phyloP scores from a whole-genome alignment of 2,329 filamentous ascomycete species.

The Gaeumannomyces tritici region DNA sequence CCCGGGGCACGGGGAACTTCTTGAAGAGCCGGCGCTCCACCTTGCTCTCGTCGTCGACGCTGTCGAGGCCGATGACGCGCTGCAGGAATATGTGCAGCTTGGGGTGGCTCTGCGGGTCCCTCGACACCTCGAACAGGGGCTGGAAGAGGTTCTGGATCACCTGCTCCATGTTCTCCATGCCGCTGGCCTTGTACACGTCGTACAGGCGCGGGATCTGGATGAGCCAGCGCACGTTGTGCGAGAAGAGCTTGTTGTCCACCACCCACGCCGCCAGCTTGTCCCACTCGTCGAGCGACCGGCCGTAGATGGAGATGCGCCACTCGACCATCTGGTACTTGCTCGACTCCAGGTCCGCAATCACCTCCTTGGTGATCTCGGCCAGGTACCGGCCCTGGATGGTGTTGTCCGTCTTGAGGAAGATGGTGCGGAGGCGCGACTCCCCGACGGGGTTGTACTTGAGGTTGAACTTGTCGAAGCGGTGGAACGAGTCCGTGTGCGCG shows the following conservation, averaged over 20 bases:
- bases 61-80: conserved; percentile 92
- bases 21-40: conserved; percentile 86
- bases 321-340: conserved; percentile 99
- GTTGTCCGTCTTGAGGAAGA: conserved; percentile 87
- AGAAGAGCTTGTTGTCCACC: conserved; percentile 95
- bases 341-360: conserved; percentile 92
- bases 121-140: conserved; percentile 89
- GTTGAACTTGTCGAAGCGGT: conserved; percentile 99
- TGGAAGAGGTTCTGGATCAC: conserved; percentile 87
- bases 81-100: conserved; percentile 94
- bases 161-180: conserved; percentile 79
- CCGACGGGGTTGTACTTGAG: conserved; percentile 97
- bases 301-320: conserved; percentile 97
- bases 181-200: conserved; percentile 87
- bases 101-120: conserved; percentile 74
- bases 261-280: conserved; percentile 97
- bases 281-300: conserved; percentile 87
- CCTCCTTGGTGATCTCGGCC: conserved; percentile 95
- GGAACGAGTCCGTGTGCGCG: conserved; percentile 95
- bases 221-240: conserved; percentile 94
- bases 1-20: conserved; percentile 85
- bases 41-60: conserved; percentile 97
- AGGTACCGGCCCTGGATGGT: conserved; percentile 93
- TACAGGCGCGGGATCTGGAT: conserved; percentile 91
- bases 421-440: conserved; percentile 90